Evolutionary conservation across 2,329 filamentous ascomycete genomes (phyloP), one percentile per base, ranked within the genome.

Genomic region (Colletotrichum agaves): DNA sequence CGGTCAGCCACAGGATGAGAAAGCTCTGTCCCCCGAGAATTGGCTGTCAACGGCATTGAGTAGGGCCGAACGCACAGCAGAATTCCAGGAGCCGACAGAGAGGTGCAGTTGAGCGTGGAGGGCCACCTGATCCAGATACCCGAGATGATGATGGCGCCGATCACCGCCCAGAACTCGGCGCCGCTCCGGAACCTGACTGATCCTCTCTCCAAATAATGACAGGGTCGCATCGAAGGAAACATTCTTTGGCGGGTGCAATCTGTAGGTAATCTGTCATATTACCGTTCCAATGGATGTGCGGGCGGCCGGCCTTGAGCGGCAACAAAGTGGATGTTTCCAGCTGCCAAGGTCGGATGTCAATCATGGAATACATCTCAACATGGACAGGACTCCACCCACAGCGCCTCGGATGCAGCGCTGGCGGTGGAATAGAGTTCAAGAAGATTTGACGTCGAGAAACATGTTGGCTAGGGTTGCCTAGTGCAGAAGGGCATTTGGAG

Each of bases 71-170:
- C 53, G 61, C 65, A 60, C 61, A 63, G 65, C 53, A 58, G 31
- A 59, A 39, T 64, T 63, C 46, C 21, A 58, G 60, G 60, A 64
- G 61, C 55, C 47, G 56, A 50, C 46, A 35, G 23, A 46, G 31
- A 69, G 58, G 44, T 67, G 57, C 50, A 53, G 52, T 63, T 53
- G 64, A 57, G 60, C 53, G 55, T 60, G 47, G 63, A 69, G 66
- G 56, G 62, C 62, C 65, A 69, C 63, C 49, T 68, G 52, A 65
- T 53, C 55, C 69, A 70, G 69, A 71, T 70, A 65, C 64, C 68
- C 69, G 68, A 66, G 61, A 69, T 63, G 69, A 68, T 69, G 70
- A 71, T 59, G 69, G 60, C 61, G 68, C 46, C 61, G 68, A 71
- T 71, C 70, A 61, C 41, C 50, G 41, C 17, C 60, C 60, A 63